Evolutionary conservation across 2,329 filamentous ascomycete species (phyloP), one percentile per base, ranked within the genome.

Genomic region (Xylaria hypoxylon): DNA sequence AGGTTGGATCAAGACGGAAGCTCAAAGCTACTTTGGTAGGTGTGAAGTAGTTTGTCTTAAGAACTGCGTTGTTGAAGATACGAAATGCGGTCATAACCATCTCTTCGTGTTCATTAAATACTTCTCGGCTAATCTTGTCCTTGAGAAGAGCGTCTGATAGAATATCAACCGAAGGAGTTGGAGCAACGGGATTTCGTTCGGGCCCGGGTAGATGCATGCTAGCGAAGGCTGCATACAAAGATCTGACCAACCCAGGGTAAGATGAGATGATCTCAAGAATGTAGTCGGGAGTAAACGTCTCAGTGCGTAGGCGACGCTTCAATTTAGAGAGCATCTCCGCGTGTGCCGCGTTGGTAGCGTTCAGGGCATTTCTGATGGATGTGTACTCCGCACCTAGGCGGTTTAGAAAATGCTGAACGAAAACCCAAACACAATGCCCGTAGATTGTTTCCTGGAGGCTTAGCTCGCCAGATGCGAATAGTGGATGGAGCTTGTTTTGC

Each of bases 11-110:
- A 68, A 99, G 84, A 61, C 96, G 92, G 89, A 99, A 99, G 83
- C 94, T 97, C 73, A 99, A 87, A 10, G 96, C 96, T 44, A 99
- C 95, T 86, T 99, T 99, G 70, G 96, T 99, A 0, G 96, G 96
- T 0, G 96, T 99, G 78, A 89, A 90, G 85, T 96, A 97, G 84
- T 99, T 99, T 73, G 96, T 99, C 88, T 98, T 99, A 72, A 98
- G 86, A 51, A 98, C 90, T 52, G 92, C 89, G 64, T 88, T 90
- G 84, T 99, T 99, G 89, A 99, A 99, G 69, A 96, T 90, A 62
- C 93, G 90, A 88, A 99, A 98, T 17, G 94, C 93, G 47, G 90
- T 93, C 93, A 99, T 96, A 73, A 99, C 96, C 90, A 97, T 96
- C 78, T 95, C 91, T 77, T 99, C 94, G 80, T 99, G 94, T 82